A percentile compares a stretch with the other conserved stretches of the same genome.
Evolutionary conservation across 2,329 filamentous ascomycete genomes (phyloP).

Genomic region (Verticillium dahliae): DNA sequence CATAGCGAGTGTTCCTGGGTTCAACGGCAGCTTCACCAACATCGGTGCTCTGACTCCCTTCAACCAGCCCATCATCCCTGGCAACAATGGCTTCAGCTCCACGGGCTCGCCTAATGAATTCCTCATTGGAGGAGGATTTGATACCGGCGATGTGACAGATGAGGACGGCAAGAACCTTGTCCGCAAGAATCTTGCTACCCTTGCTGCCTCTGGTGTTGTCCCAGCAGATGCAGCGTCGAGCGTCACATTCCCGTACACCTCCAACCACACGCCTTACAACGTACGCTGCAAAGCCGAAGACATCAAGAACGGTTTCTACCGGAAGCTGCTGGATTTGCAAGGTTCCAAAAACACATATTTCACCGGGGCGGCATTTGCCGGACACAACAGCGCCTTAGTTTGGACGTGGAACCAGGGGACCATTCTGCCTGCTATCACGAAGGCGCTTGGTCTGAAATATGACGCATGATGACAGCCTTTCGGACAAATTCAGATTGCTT

Average conservation of each 20-base stretch:
- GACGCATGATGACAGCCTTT: too few species aligned
- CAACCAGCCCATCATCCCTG: conserved; percentile 10
- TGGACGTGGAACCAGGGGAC: conserved; percentile 6
- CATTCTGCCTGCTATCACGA: conserved; percentile 6
- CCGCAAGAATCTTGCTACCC: conserved; percentile 3
- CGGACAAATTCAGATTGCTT: too few species aligned
- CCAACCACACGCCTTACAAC: conserved; percentile 20
- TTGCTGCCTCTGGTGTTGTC: conserved; percentile 5
- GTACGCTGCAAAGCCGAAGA: conserved; percentile 18
- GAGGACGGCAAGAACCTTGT: conserved; percentile 11
- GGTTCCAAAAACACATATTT: conserved; percentile 28
- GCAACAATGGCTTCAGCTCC: conserved; percentile 12
- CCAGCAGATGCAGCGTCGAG: conserved; percentile 4
- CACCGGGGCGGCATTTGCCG: conserved; percentile 20
- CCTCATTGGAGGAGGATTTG: conserved; percentile 10
- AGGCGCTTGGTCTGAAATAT: conserved; percentile 4
- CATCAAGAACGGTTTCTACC: conserved; percentile 24
- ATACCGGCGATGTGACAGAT: conserved; percentile 4
- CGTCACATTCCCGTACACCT: conserved; percentile 11
- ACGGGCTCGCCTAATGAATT: conserved; percentile 9
- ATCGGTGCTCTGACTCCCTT: conserved; percentile 6
- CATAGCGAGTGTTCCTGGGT: conserved; percentile 19
- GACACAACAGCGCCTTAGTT: conserved; percentile 6
- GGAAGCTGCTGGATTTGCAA: conserved; percentile 24
- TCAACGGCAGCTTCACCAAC: conserved; percentile 17